Percentiles rank a stretch among this genome's conserved stretches.
Conservation (phyloP, 2,329 filamentous ascomycete species). For the Ophiostoma sp. region DNA sequence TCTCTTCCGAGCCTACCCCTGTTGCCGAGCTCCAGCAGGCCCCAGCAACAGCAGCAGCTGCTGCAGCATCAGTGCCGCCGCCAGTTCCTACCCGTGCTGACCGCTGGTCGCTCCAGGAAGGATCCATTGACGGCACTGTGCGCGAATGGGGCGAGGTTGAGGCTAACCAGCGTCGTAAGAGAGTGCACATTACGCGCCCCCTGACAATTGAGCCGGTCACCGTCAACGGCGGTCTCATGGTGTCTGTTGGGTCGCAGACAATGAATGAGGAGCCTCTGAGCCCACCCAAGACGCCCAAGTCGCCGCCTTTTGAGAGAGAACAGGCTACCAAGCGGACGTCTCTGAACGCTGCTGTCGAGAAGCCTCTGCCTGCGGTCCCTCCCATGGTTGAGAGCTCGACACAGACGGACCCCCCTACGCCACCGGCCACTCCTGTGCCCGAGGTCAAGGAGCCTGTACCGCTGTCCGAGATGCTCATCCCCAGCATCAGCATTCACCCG, state of each 20-base stretch:
- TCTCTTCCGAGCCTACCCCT: background rate
- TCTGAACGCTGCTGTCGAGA: background rate
- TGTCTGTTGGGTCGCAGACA: conserved; percentile 61
- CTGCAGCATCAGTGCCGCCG: conserved; percentile 33
- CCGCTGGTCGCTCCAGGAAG: conserved; percentile 30
- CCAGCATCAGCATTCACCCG: conserved; percentile 86
- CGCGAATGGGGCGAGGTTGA: conserved; percentile 50
- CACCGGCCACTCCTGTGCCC: conserved; percentile 20
- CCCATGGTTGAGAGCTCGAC: conserved; percentile 53
- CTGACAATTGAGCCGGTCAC: conserved; percentile 45
- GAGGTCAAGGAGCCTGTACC: conserved; percentile 15
- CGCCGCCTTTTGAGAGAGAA: conserved; percentile 39
- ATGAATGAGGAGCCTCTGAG: conserved; percentile 58
- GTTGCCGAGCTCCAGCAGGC: conserved; percentile 6
- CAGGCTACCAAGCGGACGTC: conserved; percentile 27
- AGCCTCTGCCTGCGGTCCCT: conserved; percentile 27
- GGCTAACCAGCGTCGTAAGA: conserved; percentile 68
- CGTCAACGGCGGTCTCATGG: conserved; percentile 47
- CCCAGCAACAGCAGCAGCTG: conserved; percentile 30
- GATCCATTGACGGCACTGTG: conserved; percentile 20
- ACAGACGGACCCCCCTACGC: conserved; percentile 51
- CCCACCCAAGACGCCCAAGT: conserved; percentile 60
- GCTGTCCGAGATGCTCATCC: conserved; percentile 51
- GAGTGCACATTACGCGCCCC: conserved; percentile 52
- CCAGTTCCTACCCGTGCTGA: conserved; percentile 36